Conservation (phyloP, 805 yeast genomes). For the Nakazawaea sp. region DNA sequence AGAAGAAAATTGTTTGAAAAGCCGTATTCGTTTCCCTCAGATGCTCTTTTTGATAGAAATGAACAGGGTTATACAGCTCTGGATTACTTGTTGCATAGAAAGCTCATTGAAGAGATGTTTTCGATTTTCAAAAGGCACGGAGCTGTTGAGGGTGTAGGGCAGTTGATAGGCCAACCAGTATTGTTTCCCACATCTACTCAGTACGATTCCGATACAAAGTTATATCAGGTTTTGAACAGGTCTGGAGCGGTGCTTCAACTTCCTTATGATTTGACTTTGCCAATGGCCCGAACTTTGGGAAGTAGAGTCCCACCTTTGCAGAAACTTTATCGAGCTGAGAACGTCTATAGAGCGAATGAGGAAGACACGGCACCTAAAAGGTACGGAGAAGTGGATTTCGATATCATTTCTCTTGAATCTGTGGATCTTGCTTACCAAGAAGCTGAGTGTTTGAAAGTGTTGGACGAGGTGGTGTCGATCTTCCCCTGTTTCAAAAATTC, state of each 20-base stretch:
- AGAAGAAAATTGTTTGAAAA: conserved; percentile 80
- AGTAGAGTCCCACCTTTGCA: conserved; percentile 40
- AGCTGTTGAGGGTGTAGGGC: conserved; percentile 61
- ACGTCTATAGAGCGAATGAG: conserved; percentile 69
- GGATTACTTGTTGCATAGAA: conserved; percentile 52
- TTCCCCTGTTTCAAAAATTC: conserved; percentile 63
- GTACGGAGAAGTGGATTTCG: conserved; percentile 83
- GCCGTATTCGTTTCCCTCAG: conserved; percentile 79
- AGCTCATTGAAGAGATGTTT: conserved; percentile 54
- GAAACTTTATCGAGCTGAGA: conserved; percentile 70
- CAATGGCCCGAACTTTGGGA: conserved; percentile 81
- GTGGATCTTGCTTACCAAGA: conserved; percentile 54
- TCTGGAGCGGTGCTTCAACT: conserved; percentile 85
- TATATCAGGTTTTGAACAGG: conserved; percentile 75
- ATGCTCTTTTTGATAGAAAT: conserved; percentile 66
- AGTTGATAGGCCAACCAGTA: conserved; percentile 39
- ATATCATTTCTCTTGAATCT: conserved; percentile 47
- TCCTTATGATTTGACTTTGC: conserved; percentile 85
- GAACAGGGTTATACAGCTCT: conserved; percentile 23
- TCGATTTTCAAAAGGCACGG: conserved; percentile 74
- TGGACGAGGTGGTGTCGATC: conserved; percentile 61
- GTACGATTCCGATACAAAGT: conserved; percentile 53
- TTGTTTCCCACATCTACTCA: conserved; percentile 81
- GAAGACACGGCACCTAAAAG: conserved; percentile 67
- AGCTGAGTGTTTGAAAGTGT: conserved; percentile 81